These are phyloP conservation scores for Vigna radiata DNA, from an alignment of 306 rosid genomes.

Conservation along the genomic window DNA sequence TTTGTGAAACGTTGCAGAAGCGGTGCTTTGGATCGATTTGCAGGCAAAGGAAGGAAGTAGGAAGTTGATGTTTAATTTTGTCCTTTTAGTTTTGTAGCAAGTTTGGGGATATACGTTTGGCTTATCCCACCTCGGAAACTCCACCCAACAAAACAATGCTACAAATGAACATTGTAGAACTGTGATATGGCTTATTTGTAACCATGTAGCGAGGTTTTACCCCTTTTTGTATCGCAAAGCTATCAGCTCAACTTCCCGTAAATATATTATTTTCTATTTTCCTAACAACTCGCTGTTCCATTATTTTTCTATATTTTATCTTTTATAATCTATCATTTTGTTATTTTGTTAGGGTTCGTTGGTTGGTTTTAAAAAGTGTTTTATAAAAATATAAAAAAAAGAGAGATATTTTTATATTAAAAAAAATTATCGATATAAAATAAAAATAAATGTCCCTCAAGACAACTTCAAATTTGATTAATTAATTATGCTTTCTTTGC, in stretches of 20 bases:
- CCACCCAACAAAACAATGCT: constrained; percentile 19
- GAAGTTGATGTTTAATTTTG: not conserved
- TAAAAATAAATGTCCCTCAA: too few species aligned
- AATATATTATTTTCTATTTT: not conserved
- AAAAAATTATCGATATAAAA: too few species aligned
- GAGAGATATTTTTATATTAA: too few species aligned
- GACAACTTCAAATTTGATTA: too few species aligned
- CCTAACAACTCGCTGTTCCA: too few species aligned
- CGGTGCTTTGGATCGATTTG: not conserved
- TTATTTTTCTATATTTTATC: too few species aligned
- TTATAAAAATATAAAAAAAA: too few species aligned
- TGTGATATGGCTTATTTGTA: not conserved
- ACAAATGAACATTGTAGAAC: not conserved
- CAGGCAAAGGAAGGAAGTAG: not conserved
- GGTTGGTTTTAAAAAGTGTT: too few species aligned
- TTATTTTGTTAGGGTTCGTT: too few species aligned
- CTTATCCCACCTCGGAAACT: constrained; percentile 19
- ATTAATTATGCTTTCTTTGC: too few species aligned
- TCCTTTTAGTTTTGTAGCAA: not conserved
- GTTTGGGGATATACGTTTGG: not conserved
- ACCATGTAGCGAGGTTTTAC: constrained; percentile 3
- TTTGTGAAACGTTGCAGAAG: not conserved
- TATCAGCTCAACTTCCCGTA: not conserved
- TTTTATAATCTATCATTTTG: too few species aligned
- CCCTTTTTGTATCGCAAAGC: not conserved